Conservation (phyloP, 371 early-diverging fungal species). For the Zychaea mexicana region DNA sequence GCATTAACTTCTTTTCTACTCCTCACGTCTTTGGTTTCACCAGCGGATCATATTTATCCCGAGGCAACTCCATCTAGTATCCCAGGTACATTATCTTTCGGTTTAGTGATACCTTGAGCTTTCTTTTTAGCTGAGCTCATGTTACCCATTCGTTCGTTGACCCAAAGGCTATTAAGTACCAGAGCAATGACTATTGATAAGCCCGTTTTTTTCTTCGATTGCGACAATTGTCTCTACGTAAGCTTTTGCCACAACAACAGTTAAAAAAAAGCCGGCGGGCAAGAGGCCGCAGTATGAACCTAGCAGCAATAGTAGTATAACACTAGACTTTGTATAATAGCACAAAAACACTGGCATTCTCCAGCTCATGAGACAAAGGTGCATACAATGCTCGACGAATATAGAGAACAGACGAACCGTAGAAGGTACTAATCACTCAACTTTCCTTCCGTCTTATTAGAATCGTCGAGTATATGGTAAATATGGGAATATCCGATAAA, state of each 20-base stretch:
- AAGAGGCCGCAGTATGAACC: not conserved
- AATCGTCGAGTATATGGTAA: constrained; percentile 56
- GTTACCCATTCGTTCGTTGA: not conserved
- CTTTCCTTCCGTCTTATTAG: constrained; percentile 27
- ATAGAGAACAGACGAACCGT: not conserved
- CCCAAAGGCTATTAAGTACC: not conserved
- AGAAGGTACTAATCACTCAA: no score
- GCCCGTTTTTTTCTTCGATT: constrained; percentile 80
- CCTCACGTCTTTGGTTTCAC: not conserved
- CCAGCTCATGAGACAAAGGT: constrained; percentile 64
- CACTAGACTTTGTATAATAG: constrained; percentile 7
- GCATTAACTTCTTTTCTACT: not conserved
- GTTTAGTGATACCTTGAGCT: not conserved
- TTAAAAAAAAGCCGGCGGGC: no score
- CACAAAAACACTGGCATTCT: constrained; percentile 60
- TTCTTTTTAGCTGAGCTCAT: not conserved
- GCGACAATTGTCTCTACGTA: constrained; percentile 85
- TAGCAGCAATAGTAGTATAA: not conserved
- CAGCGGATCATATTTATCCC: not conserved
- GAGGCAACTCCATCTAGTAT: not conserved
- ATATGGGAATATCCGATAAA: constrained; percentile 54
- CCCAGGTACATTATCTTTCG: not conserved
- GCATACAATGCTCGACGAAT: no score
- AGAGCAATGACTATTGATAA: constrained; percentile 23
- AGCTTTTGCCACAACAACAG: no score